Conservation (phyloP, 352 stramenopile species). For the Plasmopara muralis region DNA sequence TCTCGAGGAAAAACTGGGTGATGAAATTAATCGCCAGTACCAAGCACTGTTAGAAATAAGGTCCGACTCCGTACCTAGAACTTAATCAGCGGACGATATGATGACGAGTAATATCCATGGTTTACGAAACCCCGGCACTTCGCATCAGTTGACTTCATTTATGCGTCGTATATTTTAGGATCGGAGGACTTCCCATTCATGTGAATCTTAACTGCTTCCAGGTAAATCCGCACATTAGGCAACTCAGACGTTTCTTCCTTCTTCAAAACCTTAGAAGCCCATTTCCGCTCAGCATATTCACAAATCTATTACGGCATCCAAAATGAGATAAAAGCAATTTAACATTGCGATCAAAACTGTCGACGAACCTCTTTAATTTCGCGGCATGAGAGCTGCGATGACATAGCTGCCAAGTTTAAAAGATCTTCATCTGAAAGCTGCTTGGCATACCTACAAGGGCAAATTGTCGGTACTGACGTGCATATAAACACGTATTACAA, state of each 20-base stretch:
- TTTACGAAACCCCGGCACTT: too few relatives aligned
- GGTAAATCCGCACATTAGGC: conserved; percentile 59
- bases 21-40: conserved; percentile 38
- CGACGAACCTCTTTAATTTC: conserved; percentile 89
- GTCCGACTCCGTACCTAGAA: conserved; percentile 6
- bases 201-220: conserved; percentile 71
- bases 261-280: conserved; percentile 86
- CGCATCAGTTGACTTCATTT: conserved; percentile 5
- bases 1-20: conserved; percentile 25
- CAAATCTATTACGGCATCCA: conserved; percentile 55
- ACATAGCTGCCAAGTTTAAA: conserved; percentile 64
- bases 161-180: conserved; percentile 52
- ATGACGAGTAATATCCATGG: too few relatives aligned
- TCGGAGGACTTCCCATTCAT: conserved; percentile 36
- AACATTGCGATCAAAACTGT: background rate
- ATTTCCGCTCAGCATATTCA: conserved; percentile 90
- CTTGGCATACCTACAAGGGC: conserved; percentile 71
- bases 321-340: too few relatives aligned
- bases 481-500: background rate
- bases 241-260: conserved; percentile 73
- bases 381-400: conserved; percentile 84
- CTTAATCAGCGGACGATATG: conserved; percentile 2
- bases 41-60: conserved; percentile 25
- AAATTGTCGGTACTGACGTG: conserved; percentile 5
- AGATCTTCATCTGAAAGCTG: conserved; percentile 79